Base-by-base conservation (phyloP, 2,329 filamentous ascomycete species). In the Epichloe sibirici region DNA sequence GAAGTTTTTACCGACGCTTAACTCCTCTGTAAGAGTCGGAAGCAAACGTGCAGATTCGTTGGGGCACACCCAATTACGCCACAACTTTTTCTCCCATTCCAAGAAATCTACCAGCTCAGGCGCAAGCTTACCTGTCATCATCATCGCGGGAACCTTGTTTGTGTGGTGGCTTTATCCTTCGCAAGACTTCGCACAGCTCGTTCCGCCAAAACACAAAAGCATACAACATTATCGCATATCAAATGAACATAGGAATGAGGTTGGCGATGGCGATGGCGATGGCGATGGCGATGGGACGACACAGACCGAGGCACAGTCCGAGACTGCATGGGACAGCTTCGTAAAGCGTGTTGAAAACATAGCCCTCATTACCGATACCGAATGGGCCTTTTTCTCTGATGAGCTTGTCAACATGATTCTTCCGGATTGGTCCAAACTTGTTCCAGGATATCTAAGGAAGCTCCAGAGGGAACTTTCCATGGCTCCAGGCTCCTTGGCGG, bases 391-490 rank as follows among this genome's bases (percentile, higher is more conserved):
- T 1, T 60, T 82, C 9, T 73, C 80, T 2, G 78, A 81, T 57
- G 76, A 71, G 57, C 65, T 95, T 28, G 82, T 85, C 39, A 83
- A 81, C 62, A 77, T 80, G 57, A 82, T 97, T 37, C 69, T 94
- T 3, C 91, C 91, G 0, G 82, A 86, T 43, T 97, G 91, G 91
- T 82, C 86, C 37, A 85, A 82, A 57, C 65, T 81, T 43, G 72
- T 96, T 17, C 90, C 90, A 0, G 83, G 75, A 3, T 89, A 88
- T 51, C 72, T 94, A 52, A 77, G 80, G 55, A 96, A 95, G 66
- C 77, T 97, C 37, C 90, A 95, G 65, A 80, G 81, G 23, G 91
- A 97, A 69, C 74, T 96, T 15, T 93, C 88, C 37, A 85, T 93
- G 81, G 81, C 85, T 0, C 87, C 89, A 0, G 91, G 90, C 1